Conservation (phyloP, 169 alveolate genomes). For the Plasmodium gallinaceum region DNA sequence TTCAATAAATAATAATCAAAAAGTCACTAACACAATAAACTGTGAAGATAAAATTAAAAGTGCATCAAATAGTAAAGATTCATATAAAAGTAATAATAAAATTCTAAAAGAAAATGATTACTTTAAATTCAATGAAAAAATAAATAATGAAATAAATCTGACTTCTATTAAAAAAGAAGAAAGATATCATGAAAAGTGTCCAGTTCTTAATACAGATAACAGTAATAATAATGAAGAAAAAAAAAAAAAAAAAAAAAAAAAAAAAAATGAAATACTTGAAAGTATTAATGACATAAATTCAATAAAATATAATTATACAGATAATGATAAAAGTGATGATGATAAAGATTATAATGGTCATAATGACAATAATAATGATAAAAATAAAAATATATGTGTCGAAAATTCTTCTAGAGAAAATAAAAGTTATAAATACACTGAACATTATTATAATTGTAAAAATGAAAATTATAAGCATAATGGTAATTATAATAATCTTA, state of each 20-base stretch:
- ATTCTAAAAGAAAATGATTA: too few relatives aligned
- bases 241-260: not conserved
- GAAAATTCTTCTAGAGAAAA: not conserved
- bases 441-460: not conserved
- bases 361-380: not conserved
- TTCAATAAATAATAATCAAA: too few relatives aligned
- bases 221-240: not conserved
- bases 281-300: not conserved
- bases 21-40: too few relatives aligned
- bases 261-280: not conserved
- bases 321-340: not conserved
- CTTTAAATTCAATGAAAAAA: too few relatives aligned
- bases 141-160: too few relatives aligned
- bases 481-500: too few relatives aligned
- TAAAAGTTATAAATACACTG: not conserved
- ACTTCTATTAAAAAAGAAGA: not conserved
- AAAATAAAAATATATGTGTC: not conserved
- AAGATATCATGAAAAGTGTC: not conserved
- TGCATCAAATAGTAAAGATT: too few relatives aligned
- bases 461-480: too few relatives aligned
- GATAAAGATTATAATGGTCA: not conserved
- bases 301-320: not conserved
- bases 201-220: not conserved
- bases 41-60: too few relatives aligned
- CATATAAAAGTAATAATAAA: too few relatives aligned